Base-by-base conservation (phyloP, 1,284 basidiomycete genomes). In the Heterobasidion occidentale region DNA sequence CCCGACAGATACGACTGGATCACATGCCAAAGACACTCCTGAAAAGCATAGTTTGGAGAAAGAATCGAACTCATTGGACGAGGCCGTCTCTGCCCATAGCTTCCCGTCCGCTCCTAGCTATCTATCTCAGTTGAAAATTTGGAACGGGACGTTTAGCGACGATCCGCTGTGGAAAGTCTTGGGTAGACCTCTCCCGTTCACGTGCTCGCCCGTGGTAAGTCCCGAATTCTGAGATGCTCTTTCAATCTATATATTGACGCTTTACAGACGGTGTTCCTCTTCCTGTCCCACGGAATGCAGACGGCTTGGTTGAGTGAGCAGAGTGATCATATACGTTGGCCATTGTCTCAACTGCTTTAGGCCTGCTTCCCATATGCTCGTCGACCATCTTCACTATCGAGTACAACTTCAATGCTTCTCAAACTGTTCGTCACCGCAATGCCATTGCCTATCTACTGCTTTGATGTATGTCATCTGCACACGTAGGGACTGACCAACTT, bases 351-450 rank as follows among this genome's bases (percentile, higher is more conserved):
- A 42, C n/a, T 42, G n/a, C 36, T 34, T 46, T 52, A 73, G 71
- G 71, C 62, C 67, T 74, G 15, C 67, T 74, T 42, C 70, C 70
- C 1, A 69, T 74, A n/a, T 74, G 72, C 55, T 75, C 72, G 9
- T 74, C 73, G 2, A 75, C 73, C 0, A 75, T 75, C 51, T 73
- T 75, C 59, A 75, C 74, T 0, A 62, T 74, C 7, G 71, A 72
- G 56, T 74, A 75, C 58, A 66, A 69, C 56, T 75, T 74, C 61
- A 67, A 66, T 49, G 69, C 71, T 1, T 65, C 70, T 5, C 70
- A 74, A 59, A 74, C 71, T 51, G 71, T 64, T 33, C 3, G 61
- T 58, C 36, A 35, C 46, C 49, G 45, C 35, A 34, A 36, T 33
- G 52, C 53, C 33, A 36, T 36, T 14, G 3, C 3, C 35, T 7